Conservation (phyloP, 1,284 basidiomycete species). For the Ustilago tritici region DNA sequence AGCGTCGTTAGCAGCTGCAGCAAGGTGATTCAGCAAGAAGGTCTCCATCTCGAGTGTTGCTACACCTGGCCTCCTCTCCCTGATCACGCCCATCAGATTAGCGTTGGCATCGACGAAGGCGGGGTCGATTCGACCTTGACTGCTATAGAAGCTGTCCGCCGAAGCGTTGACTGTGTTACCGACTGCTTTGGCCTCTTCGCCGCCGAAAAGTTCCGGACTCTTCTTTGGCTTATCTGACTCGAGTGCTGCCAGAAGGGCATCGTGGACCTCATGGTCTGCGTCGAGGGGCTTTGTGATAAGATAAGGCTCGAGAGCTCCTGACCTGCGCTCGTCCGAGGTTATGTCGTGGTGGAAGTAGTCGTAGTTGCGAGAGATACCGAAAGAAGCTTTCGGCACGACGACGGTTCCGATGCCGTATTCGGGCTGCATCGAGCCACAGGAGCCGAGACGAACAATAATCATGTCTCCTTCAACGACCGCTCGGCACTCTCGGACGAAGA, state of each 20-base stretch:
- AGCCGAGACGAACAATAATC: conserved; percentile 72
- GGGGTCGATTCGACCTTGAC: conserved; percentile 80
- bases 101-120: conserved; percentile 82
- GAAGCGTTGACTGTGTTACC: conserved; percentile 53
- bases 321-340: conserved; percentile 30
- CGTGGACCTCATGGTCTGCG: conserved; percentile 75
- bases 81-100: conserved; percentile 76
- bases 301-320: conserved; percentile 73
- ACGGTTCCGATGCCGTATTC: conserved; percentile 78
- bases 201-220: conserved; percentile 19
- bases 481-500: conserved; percentile 83
- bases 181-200: conserved; percentile 37
- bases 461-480: conserved; percentile 83
- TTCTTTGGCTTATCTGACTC: conserved; percentile 22
- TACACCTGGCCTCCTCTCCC: conserved; percentile 32
- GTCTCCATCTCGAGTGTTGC: conserved; percentile 73
- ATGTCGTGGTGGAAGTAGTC: conserved; percentile 73
- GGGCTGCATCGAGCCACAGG: conserved; percentile 79
- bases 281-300: conserved; percentile 78
- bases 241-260: conserved; percentile 54
- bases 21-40: conserved; percentile 65
- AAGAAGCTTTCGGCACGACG: conserved; percentile 78
- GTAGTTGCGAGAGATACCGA: conserved; percentile 80
- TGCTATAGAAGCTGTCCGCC: conserved; percentile 79
- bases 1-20: conserved; percentile 48